A percentile compares a stretch with the other conserved stretches of the same genome.
phyloP scores from a whole-genome alignment of 2,329 filamentous ascomycete species.

The Colletotrichum eleusines region DNA sequence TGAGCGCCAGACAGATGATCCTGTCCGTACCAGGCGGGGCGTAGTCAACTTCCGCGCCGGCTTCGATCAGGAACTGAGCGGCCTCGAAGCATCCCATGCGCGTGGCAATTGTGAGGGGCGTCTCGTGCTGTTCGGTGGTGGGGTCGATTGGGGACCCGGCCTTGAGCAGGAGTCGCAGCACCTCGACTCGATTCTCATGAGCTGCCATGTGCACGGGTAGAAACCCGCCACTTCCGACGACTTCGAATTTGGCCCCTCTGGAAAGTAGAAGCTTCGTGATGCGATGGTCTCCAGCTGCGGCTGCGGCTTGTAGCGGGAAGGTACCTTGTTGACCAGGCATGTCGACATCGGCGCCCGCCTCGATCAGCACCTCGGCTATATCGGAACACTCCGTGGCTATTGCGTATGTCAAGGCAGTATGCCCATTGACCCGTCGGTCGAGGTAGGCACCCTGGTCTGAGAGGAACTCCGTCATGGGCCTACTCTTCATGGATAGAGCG shows the following conservation, averaged over 20 bases:
- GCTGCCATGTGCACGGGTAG: conserved; percentile 46
- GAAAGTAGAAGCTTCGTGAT: conserved; percentile 43
- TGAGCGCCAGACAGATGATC: conserved; percentile 42
- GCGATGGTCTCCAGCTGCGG: conserved; percentile 57
- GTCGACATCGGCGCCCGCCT: conserved; percentile 44
- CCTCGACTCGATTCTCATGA: conserved; percentile 42
- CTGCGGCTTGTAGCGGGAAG: conserved; percentile 56
- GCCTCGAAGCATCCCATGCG: conserved; percentile 43
- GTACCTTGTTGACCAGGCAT: conserved; percentile 38
- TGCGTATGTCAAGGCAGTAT: conserved; percentile 45
- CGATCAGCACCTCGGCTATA: conserved; percentile 43
- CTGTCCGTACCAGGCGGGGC: conserved; percentile 30
- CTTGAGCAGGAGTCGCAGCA: conserved; percentile 43
- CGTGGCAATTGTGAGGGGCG: conserved; percentile 45
- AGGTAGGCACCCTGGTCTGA: conserved; percentile 45
- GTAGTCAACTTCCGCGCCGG: conserved; percentile 44
- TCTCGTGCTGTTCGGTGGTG: conserved; percentile 44
- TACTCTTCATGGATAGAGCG: conserved; percentile 43
- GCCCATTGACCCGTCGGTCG: conserved; percentile 39
- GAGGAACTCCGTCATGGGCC: conserved; percentile 42
- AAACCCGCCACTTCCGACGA: conserved; percentile 39
- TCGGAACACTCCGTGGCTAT: conserved; percentile 45
- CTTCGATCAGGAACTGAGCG: conserved; percentile 42
- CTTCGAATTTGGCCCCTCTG: conserved; percentile 41
- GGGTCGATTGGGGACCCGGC: conserved; percentile 43